Evolutionary conservation across 805 yeast species (phyloP), one percentile per base, ranked within the genome.

Genomic region (Maudiozyma bulderi): DNA sequence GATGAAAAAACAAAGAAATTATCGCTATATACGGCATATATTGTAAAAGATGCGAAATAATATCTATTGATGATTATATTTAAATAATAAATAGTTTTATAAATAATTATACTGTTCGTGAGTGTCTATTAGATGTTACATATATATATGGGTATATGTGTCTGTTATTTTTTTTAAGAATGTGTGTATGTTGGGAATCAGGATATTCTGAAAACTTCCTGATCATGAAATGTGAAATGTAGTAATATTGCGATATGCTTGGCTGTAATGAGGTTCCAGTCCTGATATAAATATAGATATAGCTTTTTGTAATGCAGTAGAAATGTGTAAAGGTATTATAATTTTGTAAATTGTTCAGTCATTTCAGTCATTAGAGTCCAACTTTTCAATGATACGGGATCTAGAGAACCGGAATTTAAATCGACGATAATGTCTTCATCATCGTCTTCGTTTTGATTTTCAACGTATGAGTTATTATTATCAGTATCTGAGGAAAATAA

Each of bases 371-470:
- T 54, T 37, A 57, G 46, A 26, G 47, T 47, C 59, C 60, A 63
- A 34, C 48, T 55, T 29, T 54, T 53, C 44, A 62, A 47, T 33
- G 57, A 52, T 31, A 59, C 58, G 1, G 68, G 60, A 15, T 54
- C 56, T 29, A 62, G 46, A 5, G 65, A 59, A 5, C 68, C 67
- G 0, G 65, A 52, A 44, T 48, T 57, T 32, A 64, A 49, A 48
- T 64, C 68, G 13, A 64, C 68, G 33, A 64, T 50, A 50, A 59
- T 44, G 47, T 64, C 68, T 15, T 64, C 67, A 2, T 47, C 53
- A 5, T 55, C 58, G 13, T 28, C 33, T n/a, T 29, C 14, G 14
- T 39, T 20, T 8, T 28, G 29, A 8, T 45, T 46, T 6, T 45
- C 47, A n/a, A 34, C 28, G 20, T 43, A 42, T 20, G 11, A 26